phyloP scores from a whole-genome alignment of 2,329 filamentous ascomycete genomes.

The Alternaria burnsii region DNA sequence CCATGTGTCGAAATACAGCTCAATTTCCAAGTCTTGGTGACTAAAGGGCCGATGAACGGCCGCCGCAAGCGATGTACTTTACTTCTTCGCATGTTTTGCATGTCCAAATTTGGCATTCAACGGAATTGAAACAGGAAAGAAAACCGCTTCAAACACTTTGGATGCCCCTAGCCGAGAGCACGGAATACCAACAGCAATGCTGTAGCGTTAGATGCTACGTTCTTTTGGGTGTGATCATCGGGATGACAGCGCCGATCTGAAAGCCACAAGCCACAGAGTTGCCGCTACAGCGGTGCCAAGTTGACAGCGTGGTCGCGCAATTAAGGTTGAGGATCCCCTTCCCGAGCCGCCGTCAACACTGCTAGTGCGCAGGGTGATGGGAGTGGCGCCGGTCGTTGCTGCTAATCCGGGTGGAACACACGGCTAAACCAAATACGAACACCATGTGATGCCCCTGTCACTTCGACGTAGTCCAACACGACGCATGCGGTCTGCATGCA shows the following conservation, averaged over 20 bases:
- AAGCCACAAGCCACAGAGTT: constrained; percentile 16
- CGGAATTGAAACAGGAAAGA: neutral
- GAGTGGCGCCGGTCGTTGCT: constrained; percentile 36
- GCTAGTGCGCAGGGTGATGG: constrained; percentile 27
- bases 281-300: constrained; percentile 10
- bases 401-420: constrained; percentile 17
- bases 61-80: neutral
- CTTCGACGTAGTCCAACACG: constrained; percentile 11
- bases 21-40: neutral
- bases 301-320: constrained; percentile 25
- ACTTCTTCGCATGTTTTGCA: constrained; percentile 3
- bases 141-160: constrained; percentile 1
- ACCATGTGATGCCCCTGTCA: constrained; percentile 29
- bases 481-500: constrained; percentile 18
- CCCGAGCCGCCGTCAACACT: constrained; percentile 31
- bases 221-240: constrained; percentile 25
- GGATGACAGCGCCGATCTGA: constrained; percentile 21
- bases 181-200: constrained; percentile 14
- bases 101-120: constrained; percentile 20
- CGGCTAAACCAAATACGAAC: constrained; percentile 38
- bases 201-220: constrained; percentile 16
- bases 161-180: neutral
- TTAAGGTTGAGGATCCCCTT: constrained; percentile 33
- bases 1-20: neutral
- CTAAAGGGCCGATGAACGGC: neutral